Base-by-base conservation (phyloP, 1,284 basidiomycete species). In the Athelia sp. region DNA sequence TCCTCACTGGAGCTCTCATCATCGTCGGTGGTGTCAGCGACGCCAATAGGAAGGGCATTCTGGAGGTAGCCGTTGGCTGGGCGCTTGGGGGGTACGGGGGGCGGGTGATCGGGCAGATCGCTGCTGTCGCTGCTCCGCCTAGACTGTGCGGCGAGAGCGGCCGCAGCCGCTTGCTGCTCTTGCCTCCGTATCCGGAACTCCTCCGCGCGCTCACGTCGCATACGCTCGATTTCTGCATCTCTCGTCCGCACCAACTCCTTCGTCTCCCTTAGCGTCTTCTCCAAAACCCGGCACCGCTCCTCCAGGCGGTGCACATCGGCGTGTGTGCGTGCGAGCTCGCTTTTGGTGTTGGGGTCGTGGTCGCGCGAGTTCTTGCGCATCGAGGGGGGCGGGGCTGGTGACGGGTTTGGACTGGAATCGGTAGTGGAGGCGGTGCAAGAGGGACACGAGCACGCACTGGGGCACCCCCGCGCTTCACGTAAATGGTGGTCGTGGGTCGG, bases 201-300 rank as follows among this genome's bases (percentile, higher is more conserved):
- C 36, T 40, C 36, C 8, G 21, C 36, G 8, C 21, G 15, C 54
- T 79, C 77, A 54, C 66, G 72, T 56, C 70, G 73, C 57, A 84
- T 60, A 48, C 66, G 64, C 32, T 83, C 81, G 47, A 84, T 63
- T 65, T 87, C 84, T 40, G 67, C 59, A 54, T 82, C 80, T 48
- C 73, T 71, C 1, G 66, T 50, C 49, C 68, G 68, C 50, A 82
- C 54, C 46, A 75, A 50, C 11, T 81, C 76, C 35, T 72, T 67
- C 22, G 78, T 75, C 52, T 81, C 79, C 56, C 67, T 73, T 51
- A 82, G 65, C 3, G 76, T 71, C 58, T 70, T 75, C 58, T 87
- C 84, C 46, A 87, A 68, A 57, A 72, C 62, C 60, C 71, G 76
- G 63, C 76, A 83, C 15, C 78, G 73, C 53, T 85, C 84, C 47